Percentiles rank a stretch among this genome's conserved stretches.
These are phyloP conservation scores for Psilocybe cubensis DNA, from an alignment of 768 basidiomycete species.

Conservation along the genomic window DNA sequence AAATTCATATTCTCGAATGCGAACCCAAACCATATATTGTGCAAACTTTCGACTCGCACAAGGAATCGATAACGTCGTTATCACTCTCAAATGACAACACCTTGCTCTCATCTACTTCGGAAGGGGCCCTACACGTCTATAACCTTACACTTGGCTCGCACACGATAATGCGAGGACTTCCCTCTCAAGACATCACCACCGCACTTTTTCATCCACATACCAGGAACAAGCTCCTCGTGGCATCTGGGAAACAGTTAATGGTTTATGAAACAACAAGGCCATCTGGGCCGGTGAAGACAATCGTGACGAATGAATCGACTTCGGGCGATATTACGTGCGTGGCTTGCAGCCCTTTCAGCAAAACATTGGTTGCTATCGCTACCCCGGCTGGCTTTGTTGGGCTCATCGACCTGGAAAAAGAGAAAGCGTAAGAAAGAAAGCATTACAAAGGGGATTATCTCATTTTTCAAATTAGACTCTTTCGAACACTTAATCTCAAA, in stretches of 20 bases:
- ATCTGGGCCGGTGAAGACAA: slow-evolving; percentile 54
- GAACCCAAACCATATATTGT: slow-evolving; percentile 40
- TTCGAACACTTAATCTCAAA: slow-evolving; percentile 60
- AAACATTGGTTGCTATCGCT: slow-evolving; percentile 64
- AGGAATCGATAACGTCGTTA: slow-evolving; percentile 49
- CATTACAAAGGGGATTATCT: not conserved
- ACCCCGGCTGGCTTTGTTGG: slow-evolving; percentile 56
- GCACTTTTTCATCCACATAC: slow-evolving; percentile 68
- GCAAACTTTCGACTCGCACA: slow-evolving; percentile 58
- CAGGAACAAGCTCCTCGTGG: slow-evolving; percentile 62
- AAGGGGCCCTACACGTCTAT: slow-evolving; percentile 58
- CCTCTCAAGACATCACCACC: slow-evolving; percentile 41
- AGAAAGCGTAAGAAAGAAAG: slow-evolving; percentile 64
- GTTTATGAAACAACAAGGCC: slow-evolving; percentile 68
- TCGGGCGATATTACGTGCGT: slow-evolving; percentile 57
- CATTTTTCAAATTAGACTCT: slow-evolving; percentile 43
- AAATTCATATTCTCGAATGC: slow-evolving; percentile 56
- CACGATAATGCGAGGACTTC: slow-evolving; percentile 57
- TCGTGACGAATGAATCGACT: slow-evolving; percentile 47
- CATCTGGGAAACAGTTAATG: slow-evolving; percentile 51
- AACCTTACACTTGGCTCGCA: slow-evolving; percentile 59
- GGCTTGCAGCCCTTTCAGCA: slow-evolving; percentile 76
- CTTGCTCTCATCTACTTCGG: slow-evolving; percentile 60
- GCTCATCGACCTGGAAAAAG: slow-evolving; percentile 76
- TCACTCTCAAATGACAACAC: slow-evolving; percentile 62